phyloP scores from a whole-genome alignment of 164 flowering plant species.

The Litsea cubeba region DNA sequence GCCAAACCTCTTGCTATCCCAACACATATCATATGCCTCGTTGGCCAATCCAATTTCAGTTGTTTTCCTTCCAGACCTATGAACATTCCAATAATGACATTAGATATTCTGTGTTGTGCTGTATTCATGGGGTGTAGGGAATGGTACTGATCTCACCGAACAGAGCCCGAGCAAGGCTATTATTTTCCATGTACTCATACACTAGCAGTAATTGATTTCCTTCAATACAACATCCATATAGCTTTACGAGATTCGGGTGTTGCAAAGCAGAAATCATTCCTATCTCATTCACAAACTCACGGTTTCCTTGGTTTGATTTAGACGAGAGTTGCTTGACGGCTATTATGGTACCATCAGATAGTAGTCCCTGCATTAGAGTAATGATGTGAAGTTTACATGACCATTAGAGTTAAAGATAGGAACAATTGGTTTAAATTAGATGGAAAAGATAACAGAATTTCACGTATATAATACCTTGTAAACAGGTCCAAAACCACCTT shows the following conservation, averaged over 20 bases:
- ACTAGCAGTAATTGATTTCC: slow-evolving; percentile 44
- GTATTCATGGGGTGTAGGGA: background rate
- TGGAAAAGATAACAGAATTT: background rate
- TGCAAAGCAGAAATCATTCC: slow-evolving; percentile 62
- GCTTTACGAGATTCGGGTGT: slow-evolving; percentile 56
- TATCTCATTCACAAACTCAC: slow-evolving; percentile 61
- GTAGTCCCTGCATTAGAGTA: slow-evolving; percentile 11
- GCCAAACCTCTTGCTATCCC: slow-evolving; percentile 66
- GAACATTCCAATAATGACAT: background rate
- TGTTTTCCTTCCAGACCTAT: slow-evolving; percentile 32
- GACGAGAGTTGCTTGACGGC: slow-evolving; percentile 68
- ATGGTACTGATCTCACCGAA: slow-evolving; percentile 28
- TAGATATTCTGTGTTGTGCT: too few species aligned
- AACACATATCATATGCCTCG: slow-evolving; percentile 44
- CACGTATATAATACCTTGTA: slow-evolving; percentile 30
- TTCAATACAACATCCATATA: slow-evolving; percentile 55
- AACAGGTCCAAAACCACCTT: slow-evolving; percentile 67
- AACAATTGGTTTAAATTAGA: background rate
- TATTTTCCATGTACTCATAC: slow-evolving; percentile 60
- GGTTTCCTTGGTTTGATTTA: slow-evolving; percentile 60
- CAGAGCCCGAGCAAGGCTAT: slow-evolving; percentile 47
- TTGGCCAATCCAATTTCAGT: slow-evolving; percentile 52
- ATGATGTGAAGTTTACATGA: background rate
- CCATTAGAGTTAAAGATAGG: background rate
- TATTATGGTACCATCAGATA: slow-evolving; percentile 45